Evolutionary conservation across 2,329 filamentous ascomycete genomes (phyloP).

Genomic region (Didymella pinodella): DNA sequence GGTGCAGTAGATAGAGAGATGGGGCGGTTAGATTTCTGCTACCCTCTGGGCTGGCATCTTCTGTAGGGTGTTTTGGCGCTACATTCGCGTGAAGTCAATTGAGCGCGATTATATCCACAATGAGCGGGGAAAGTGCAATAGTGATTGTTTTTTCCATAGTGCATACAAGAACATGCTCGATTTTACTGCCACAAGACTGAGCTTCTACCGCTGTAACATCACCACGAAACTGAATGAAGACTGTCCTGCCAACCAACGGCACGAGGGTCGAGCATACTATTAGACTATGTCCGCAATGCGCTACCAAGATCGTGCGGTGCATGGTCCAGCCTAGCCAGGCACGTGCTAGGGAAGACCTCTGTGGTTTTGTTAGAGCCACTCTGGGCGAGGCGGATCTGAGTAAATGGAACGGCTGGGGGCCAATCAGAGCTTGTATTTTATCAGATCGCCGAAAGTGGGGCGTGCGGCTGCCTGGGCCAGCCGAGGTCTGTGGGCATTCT

Average conservation of each 20-base stretch:
- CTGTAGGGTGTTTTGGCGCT: constrained; percentile 33
- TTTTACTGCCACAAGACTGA: too few relatives aligned
- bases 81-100: constrained; percentile 25
- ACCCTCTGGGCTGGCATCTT: constrained; percentile 30
- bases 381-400: too few relatives aligned
- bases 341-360: too few relatives aligned
- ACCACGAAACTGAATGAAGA: too few relatives aligned
- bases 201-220: not conserved
- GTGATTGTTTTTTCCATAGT: not conserved
- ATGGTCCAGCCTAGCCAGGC: too few relatives aligned
- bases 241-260: too few relatives aligned
- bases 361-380: too few relatives aligned
- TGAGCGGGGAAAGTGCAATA: not conserved
- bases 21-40: constrained; percentile 21
- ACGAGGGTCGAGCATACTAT: too few relatives aligned
- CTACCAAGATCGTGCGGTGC: too few relatives aligned
- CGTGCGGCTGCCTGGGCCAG: constrained; percentile 14
- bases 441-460: constrained; percentile 11
- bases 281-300: too few relatives aligned
- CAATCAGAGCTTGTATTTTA: not conserved
- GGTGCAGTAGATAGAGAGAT: constrained; percentile 53
- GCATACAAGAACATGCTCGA: too few relatives aligned
- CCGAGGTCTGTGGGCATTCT: not conserved
- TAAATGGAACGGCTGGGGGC: not conserved
- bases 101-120: constrained; percentile 20